These are phyloP conservation scores for Ganoderma resinaceum DNA, from an alignment of 1,284 basidiomycete genomes.

Conservation along the genomic window DNA sequence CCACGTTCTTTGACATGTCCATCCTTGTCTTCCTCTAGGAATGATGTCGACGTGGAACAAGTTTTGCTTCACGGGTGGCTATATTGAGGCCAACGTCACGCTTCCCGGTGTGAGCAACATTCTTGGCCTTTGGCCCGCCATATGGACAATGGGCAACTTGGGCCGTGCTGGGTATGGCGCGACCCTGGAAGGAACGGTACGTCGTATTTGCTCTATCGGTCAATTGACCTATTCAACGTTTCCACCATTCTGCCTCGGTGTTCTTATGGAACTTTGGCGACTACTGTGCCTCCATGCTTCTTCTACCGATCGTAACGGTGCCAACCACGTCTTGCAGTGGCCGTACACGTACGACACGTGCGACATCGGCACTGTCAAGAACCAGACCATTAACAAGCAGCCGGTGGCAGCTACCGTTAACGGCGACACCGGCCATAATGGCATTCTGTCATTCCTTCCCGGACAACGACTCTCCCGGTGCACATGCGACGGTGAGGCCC, in stretches of 20 bases:
- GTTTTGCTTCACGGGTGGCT: slow-evolving; percentile 70
- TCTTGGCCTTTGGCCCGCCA: slow-evolving; percentile 57
- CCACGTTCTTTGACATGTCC: background rate
- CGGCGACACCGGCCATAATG: slow-evolving; percentile 48
- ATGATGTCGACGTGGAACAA: slow-evolving; percentile 58
- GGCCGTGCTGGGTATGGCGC: slow-evolving; percentile 73
- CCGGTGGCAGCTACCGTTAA: slow-evolving; percentile 46
- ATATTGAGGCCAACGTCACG: slow-evolving; percentile 47
- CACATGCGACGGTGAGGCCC: slow-evolving; percentile 72
- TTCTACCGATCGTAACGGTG: background rate
- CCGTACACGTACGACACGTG: slow-evolving; percentile 82
- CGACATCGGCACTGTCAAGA: slow-evolving; percentile 70
- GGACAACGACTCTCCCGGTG: slow-evolving; percentile 83
- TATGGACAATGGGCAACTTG: slow-evolving; percentile 75
- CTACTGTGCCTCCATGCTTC: background rate
- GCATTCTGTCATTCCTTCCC: slow-evolving; percentile 70
- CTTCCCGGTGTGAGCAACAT: slow-evolving; percentile 48
- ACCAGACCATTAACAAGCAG: slow-evolving; percentile 53
- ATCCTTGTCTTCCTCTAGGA: slow-evolving; percentile 30
- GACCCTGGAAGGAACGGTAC: slow-evolving; percentile 63
- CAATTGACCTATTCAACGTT: background rate
- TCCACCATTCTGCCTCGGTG: background rate
- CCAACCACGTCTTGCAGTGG: slow-evolving; percentile 49
- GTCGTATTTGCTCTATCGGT: slow-evolving; percentile 18
- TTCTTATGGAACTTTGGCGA: slow-evolving; percentile 13